Base-by-base conservation (phyloP, 1,284 basidiomycete genomes). In the Pisolithus thermaeus region DNA sequence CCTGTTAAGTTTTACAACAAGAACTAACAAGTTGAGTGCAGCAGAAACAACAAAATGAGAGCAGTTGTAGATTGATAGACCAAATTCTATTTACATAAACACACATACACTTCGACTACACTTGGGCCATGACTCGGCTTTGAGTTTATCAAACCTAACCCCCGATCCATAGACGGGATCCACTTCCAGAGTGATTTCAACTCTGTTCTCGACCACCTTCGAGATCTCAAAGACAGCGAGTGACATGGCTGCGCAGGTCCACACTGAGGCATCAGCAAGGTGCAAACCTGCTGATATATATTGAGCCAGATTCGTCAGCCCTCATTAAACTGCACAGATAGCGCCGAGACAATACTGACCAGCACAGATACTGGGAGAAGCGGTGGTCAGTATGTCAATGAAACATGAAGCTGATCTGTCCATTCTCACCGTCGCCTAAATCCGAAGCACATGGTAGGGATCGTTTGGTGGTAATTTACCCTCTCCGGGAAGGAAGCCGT, bases 361-460 rank as follows among this genome's bases (percentile, higher is more conserved):
- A 0, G 53, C 51, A 46, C 59, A 61, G 12, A 7, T 44, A 3
- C 48, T 47, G 11, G 8, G 11, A 30, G 28, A 30, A 9, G 9
- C 8, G 36, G 30, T 16, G 7, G 9, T 18, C 32, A 9, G 40
- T 12, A 36, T 2, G 32, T n/a, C 6, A 37, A 44, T n/a, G 20
- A 23, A 8, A 28, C 23, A 7, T 12, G 27, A 23, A 23, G 4
- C 27, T 11, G 3, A 14, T 38, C 5, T 12, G 16, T 14, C 35
- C 22, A 16, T n/a, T 18, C 35, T 25, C 27, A 51, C 50, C 60
- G 52, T 22, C 58, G 47, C 40, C 58, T 60, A 36, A 32, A 62
- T 11, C 61, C 55, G n/a, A 61, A 61, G 45, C 53, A 56, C 1
- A 11, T 47, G 11, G 2, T 48, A 47, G 7, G 60, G 50, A 36